Evolutionary conservation across 179 eudicot genomes (phyloP).

Genomic region (Spergularia azorica): DNA sequence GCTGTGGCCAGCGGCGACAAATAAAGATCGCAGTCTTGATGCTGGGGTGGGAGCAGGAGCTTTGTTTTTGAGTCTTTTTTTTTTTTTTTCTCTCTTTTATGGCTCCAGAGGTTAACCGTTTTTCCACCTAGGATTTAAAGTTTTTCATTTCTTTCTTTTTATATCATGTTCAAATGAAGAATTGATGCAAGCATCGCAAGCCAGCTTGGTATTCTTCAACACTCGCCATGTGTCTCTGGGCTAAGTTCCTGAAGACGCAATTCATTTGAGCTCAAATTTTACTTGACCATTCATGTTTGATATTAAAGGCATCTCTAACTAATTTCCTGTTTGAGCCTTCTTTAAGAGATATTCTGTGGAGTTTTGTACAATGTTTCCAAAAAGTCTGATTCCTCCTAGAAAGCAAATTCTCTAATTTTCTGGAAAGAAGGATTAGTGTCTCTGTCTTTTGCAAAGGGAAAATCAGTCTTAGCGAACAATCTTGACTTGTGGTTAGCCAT

Average conservation of each 20-base stretch:
- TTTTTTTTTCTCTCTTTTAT: too few relatives aligned
- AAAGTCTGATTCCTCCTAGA: neutral
- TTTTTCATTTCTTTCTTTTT: neutral
- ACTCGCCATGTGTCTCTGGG: neutral
- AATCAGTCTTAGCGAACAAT: neutral
- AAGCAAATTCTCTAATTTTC: neutral
- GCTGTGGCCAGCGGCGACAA: neutral
- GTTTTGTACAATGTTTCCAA: neutral
- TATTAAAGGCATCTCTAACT: neutral
- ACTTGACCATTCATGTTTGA: neutral
- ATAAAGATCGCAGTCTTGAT: too few relatives aligned
- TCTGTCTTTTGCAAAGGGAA: neutral
- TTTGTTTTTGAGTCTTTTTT: neutral
- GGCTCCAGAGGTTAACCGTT: neutral
- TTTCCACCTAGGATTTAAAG: neutral
- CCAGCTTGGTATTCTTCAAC: neutral
- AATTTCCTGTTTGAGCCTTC: neutral
- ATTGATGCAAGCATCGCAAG: neutral
- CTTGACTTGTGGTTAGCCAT: conserved; percentile 5
- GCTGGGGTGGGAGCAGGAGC: neutral
- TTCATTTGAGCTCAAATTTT: conserved; percentile 9
- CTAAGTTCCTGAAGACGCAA: neutral
- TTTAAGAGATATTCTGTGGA: neutral
- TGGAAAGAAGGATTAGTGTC: neutral
- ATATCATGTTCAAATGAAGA: neutral